Evolutionary conservation across 1,139 yeast genomes (phyloP).

Genomic region (Saccharomyces hybrid): DNA sequence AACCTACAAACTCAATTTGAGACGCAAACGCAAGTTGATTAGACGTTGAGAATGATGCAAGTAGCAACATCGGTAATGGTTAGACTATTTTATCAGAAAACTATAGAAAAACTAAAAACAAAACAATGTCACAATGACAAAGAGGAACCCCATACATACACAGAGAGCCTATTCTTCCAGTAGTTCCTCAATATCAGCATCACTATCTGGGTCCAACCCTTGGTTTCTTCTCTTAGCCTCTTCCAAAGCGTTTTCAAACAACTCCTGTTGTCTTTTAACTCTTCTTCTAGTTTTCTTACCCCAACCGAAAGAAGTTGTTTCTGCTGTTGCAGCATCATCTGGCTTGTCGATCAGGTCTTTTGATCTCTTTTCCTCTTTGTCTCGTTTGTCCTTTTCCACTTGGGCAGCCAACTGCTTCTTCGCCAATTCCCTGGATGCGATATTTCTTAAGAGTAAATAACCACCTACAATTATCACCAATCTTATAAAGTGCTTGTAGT

Average conservation of each 20-base stretch:
- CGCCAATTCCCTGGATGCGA: conserved; percentile 38
- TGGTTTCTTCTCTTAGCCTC: conserved; percentile 39
- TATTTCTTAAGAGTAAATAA: conserved; percentile 37
- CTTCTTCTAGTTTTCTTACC: conserved; percentile 62
- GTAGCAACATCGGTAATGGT: background rate
- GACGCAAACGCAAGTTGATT: background rate
- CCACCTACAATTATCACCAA: conserved; percentile 40
- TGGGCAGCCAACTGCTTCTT: conserved; percentile 46
- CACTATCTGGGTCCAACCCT: conserved; percentile 44
- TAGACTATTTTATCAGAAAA: background rate
- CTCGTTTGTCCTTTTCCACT: conserved; percentile 37
- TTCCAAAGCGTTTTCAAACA: conserved; percentile 43
- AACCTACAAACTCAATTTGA: no score
- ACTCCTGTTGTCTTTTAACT: conserved; percentile 46
- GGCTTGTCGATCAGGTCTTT: conserved; percentile 38
- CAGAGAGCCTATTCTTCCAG: conserved; percentile 41
- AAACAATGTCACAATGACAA: background rate
- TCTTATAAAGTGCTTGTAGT: conserved; percentile 27
- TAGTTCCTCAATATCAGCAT: conserved; percentile 57
- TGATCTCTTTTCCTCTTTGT: conserved; percentile 32
- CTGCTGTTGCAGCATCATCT: conserved; percentile 24
- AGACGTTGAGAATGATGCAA: background rate
- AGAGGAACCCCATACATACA: background rate
- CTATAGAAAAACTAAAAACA: background rate
- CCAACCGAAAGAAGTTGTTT: conserved; percentile 53